These are phyloP conservation scores for Graphium sp. DNA, from an alignment of 2,329 filamentous ascomycete genomes.

Conservation along the genomic window DNA sequence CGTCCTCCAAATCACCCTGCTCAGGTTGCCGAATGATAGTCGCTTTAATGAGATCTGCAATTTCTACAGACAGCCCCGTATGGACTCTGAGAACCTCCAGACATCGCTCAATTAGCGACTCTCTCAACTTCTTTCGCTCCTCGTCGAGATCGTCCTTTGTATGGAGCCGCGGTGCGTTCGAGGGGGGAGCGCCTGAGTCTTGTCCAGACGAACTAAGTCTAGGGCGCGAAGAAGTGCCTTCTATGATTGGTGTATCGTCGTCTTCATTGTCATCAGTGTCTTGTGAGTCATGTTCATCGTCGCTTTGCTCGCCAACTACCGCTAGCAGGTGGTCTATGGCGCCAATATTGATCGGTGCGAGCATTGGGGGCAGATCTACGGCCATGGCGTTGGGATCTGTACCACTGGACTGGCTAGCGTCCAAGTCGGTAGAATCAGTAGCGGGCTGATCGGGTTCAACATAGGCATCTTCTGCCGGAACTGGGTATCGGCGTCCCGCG, in stretches of 20 bases:
- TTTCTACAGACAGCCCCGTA: constrained; percentile 74
- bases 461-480: constrained; percentile 42
- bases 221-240: no score
- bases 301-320: constrained; percentile 8
- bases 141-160: constrained; percentile 65
- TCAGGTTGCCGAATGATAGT: constrained; percentile 45
- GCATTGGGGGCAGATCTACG: constrained; percentile 11
- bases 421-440: neutral
- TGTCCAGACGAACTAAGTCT: no score
- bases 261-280: constrained; percentile 6
- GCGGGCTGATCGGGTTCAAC: no score
- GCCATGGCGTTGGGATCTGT: constrained; percentile 13
- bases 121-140: constrained; percentile 54
- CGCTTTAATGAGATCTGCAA: constrained; percentile 70
- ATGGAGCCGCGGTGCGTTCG: no score
- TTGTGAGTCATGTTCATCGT: constrained; percentile 8
- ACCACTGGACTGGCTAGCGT: constrained; percentile 2
- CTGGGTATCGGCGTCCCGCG: constrained; percentile 46
- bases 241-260: constrained; percentile 2
- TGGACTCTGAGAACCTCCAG: constrained; percentile 82
- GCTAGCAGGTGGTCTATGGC: constrained; percentile 1
- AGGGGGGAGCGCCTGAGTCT: no score
- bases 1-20: constrained; percentile 43
- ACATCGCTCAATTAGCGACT: constrained; percentile 73
- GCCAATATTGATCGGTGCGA: no score